These are phyloP conservation scores for Trichothecium roseum DNA, from an alignment of 2,329 filamentous ascomycete species.

Conservation along the genomic window DNA sequence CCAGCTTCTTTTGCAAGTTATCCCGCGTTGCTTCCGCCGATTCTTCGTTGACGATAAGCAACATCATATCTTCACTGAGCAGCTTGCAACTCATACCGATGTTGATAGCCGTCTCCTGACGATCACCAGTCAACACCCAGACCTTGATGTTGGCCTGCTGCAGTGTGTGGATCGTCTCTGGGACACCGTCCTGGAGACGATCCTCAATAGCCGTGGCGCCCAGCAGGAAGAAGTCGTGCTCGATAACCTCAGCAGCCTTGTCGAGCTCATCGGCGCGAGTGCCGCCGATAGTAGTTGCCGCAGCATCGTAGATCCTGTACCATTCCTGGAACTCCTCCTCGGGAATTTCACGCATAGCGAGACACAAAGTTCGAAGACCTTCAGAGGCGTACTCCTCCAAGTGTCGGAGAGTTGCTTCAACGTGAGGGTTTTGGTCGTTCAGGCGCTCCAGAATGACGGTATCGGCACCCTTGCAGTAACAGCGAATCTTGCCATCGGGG, in stretches of 20 bases:
- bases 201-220: conserved; percentile 97
- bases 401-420: conserved; percentile 84
- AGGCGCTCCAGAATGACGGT: conserved; percentile 94
- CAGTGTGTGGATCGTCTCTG: conserved; percentile 93
- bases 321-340: conserved; percentile 85
- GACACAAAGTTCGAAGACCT: conserved; percentile 84
- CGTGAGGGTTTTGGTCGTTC: conserved; percentile 70
- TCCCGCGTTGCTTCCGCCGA: conserved; percentile 66
- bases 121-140: conserved; percentile 94
- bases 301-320: conserved; percentile 76
- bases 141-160: conserved; percentile 97
- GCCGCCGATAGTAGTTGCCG: conserved; percentile 80
- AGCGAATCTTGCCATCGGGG: conserved; percentile 86
- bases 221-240: conserved; percentile 81
- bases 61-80: conserved; percentile 96
- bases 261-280: conserved; percentile 91
- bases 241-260: conserved; percentile 92
- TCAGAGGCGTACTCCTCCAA: conserved; percentile 98
- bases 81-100: conserved; percentile 99
- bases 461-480: conserved; percentile 94
- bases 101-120: conserved; percentile 98
- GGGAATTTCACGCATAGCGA: conserved; percentile 87
- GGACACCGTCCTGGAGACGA: conserved; percentile 90
- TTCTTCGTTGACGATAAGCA: conserved; percentile 94
- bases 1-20: conserved; percentile 87